A percentile compares a stretch with the other conserved stretches of the same genome.
Conservation (phyloP, 371 early-diverging fungal genomes). For the Mucor velutinosus region DNA sequence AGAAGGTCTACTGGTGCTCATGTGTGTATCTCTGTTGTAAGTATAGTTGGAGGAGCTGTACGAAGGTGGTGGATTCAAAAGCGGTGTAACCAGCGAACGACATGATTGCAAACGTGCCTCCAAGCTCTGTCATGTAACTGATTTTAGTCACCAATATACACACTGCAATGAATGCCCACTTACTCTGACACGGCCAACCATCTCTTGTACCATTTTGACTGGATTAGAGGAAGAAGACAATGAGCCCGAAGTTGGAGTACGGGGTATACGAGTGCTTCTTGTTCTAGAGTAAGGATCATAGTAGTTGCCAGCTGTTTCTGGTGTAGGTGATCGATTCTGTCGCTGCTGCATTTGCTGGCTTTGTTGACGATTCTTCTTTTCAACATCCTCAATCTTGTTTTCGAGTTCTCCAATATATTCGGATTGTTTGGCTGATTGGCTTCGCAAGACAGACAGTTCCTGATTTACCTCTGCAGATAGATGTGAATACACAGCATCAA, state of each 20-base stretch:
- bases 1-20: slow-evolving; percentile 27
- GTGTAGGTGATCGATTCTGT: slow-evolving; percentile 35
- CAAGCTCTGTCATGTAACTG: slow-evolving; percentile 37
- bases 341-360: slow-evolving; percentile 12
- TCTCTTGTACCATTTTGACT: slow-evolving; percentile 71
- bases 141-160: neutral
- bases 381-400: slow-evolving; percentile 36
- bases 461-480: slow-evolving; percentile 51
- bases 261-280: slow-evolving; percentile 39
- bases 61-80: slow-evolving; percentile 64
- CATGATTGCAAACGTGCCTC: slow-evolving; percentile 70
- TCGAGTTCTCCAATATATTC: slow-evolving; percentile 42
- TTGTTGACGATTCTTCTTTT: slow-evolving; percentile 39
- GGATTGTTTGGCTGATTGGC: slow-evolving; percentile 41
- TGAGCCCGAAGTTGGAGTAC: slow-evolving; percentile 26
- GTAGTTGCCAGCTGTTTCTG: slow-evolving; percentile 32
- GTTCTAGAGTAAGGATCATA: slow-evolving; percentile 37
- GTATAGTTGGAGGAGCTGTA: slow-evolving; percentile 44
- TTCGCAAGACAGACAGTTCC: slow-evolving; percentile 60
- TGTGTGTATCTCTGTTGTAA: slow-evolving; percentile 21
- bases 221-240: slow-evolving; percentile 52
- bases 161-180: neutral
- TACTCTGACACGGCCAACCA: slow-evolving; percentile 75
- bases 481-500: neutral
- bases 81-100: slow-evolving; percentile 66